A percentile compares a stretch with the other conserved stretches of the same genome.
Conservation (phyloP, 768 basidiomycete genomes). For the Russula olivacea region DNA sequence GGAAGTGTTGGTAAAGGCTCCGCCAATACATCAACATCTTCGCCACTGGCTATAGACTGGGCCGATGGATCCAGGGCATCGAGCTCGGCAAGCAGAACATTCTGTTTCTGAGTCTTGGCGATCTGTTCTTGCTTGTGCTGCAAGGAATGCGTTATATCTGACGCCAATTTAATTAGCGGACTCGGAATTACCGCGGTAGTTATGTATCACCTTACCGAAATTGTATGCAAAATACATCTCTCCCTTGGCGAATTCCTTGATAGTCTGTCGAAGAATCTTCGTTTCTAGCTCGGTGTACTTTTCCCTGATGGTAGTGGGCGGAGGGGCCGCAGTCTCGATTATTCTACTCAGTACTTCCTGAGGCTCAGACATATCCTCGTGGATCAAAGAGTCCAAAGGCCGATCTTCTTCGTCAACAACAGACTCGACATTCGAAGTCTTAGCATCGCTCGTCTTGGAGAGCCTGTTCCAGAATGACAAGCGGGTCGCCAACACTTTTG, state of each 20-base stretch:
- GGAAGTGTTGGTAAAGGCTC: constrained; percentile 79
- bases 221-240: constrained; percentile 88
- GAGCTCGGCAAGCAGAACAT: constrained; percentile 55
- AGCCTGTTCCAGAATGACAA: constrained; percentile 72
- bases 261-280: constrained; percentile 74
- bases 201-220: constrained; percentile 52
- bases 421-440: background rate
- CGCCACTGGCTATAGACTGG: constrained; percentile 31
- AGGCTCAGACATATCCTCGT: constrained; percentile 32
- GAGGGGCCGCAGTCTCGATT: constrained; percentile 53
- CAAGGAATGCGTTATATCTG: constrained; percentile 78
- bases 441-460: constrained; percentile 35
- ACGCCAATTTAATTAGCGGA: background rate
- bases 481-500: constrained; percentile 56
- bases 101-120: constrained; percentile 50
- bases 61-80: constrained; percentile 39
- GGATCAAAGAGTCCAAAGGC: constrained; percentile 23
- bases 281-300: constrained; percentile 70
- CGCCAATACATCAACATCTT: constrained; percentile 46
- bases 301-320: constrained; percentile 59
- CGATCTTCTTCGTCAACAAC: constrained; percentile 19
- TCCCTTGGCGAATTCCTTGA: constrained; percentile 72
- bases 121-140: constrained; percentile 72
- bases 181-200: constrained; percentile 4
- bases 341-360: constrained; percentile 51